A percentile compares a stretch with the other conserved stretches of the same genome.
phyloP scores from a whole-genome alignment of 257 asterid genomes.

The Forsythia suspensa region DNA sequence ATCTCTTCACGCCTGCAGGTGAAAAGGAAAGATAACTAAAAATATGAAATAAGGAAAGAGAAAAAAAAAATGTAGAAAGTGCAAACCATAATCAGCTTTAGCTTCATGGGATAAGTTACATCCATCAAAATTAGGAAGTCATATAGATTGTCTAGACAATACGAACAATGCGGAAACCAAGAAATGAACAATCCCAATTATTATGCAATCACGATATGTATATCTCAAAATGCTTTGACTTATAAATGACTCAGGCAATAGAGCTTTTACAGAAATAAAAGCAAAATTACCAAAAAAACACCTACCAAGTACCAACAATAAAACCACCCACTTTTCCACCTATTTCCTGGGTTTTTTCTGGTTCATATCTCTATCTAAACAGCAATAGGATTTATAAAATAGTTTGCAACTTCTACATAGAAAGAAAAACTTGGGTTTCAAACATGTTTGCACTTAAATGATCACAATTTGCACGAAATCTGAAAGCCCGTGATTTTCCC shows the following conservation, averaged over 20 bases:
- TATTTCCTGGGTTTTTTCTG: neutral
- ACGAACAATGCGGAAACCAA: neutral
- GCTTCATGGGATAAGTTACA: neutral
- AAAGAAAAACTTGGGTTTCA: neutral
- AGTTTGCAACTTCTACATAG: neutral
- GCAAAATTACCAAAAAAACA: neutral
- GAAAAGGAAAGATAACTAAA: neutral
- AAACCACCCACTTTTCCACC: neutral
- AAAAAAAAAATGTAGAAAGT: neutral
- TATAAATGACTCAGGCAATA: neutral
- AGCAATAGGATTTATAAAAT: neutral
- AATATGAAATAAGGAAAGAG: neutral
- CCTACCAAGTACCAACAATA: neutral
- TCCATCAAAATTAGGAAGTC: neutral
- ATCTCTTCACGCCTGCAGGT: constrained; percentile 64
- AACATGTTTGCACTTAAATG: neutral
- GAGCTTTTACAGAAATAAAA: neutral
- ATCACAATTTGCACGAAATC: neutral
- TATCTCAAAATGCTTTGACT: neutral
- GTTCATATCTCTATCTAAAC: neutral
- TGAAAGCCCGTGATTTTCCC: neutral
- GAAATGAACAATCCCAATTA: neutral
- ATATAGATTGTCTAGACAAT: neutral
- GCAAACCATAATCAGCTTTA: neutral
- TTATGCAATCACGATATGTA: neutral